Conservation (phyloP, 768 basidiomycete genomes). For the Austroboletus eburneus region DNA sequence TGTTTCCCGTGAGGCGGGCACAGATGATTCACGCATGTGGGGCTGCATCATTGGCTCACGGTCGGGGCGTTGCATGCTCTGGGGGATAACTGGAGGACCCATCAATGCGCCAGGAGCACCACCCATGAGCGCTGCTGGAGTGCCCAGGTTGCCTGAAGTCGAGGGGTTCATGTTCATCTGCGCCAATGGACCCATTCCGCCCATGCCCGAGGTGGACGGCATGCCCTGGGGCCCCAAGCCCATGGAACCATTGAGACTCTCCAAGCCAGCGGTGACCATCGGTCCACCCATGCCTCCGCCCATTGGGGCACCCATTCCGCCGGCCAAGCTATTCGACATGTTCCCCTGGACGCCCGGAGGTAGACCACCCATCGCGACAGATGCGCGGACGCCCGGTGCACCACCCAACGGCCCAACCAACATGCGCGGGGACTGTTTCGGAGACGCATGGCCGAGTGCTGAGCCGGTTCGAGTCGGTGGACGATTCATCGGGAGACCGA, state of each 20-base stretch:
- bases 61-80: slow-evolving; percentile 21
- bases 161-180: slow-evolving; percentile 19
- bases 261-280: slow-evolving; percentile 9
- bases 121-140: slow-evolving; percentile 24
- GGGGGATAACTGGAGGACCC: slow-evolving; percentile 37
- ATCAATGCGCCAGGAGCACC: slow-evolving; percentile 33
- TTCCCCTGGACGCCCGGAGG: slow-evolving; percentile 12
- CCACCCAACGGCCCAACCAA: background rate
- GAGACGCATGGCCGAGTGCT: slow-evolving; percentile 25
- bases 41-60: slow-evolving; percentile 24
- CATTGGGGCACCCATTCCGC: slow-evolving; percentile 14
- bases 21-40: slow-evolving; percentile 24
- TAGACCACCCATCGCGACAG: slow-evolving; percentile 10
- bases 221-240: slow-evolving; percentile 16
- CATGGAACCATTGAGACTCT: slow-evolving; percentile 16
- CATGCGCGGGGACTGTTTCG: slow-evolving; percentile 27
- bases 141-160: slow-evolving; percentile 15
- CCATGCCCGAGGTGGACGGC: slow-evolving; percentile 13
- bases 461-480: slow-evolving; percentile 30
- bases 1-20: slow-evolving; percentile 23
- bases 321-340: slow-evolving; percentile 13
- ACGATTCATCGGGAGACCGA: slow-evolving; percentile 24
- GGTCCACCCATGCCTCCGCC: slow-evolving; percentile 9
- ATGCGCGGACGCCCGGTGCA: background rate
- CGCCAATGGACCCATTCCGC: slow-evolving; percentile 15